Percentiles rank a stretch among this genome's conserved stretches.
Evolutionary conservation across 495 filamentous ascomycete species (phyloP).

Genomic region (Podospora bellae-mahoneyi): DNA sequence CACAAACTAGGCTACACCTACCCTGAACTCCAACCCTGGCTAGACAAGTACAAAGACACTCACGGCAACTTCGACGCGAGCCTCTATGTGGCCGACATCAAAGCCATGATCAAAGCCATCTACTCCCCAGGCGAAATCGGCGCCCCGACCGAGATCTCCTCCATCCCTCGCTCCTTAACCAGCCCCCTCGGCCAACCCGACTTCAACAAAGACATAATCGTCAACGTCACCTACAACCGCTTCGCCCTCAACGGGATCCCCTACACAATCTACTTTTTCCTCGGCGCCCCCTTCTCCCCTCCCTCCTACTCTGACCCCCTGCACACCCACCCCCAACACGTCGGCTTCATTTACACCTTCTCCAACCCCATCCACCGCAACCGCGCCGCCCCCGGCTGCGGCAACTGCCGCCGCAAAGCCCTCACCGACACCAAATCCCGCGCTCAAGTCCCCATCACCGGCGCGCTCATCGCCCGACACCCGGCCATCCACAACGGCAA

Average conservation of each 20-base stretch:
- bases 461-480: not conserved
- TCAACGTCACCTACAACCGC: slow-evolving; percentile 6
- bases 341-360: slow-evolving; percentile 5
- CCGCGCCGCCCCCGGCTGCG: slow-evolving; percentile 4
- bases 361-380: slow-evolving; percentile 5
- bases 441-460: slow-evolving; percentile 4
- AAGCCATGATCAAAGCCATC: not conserved
- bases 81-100: slow-evolving; percentile 1
- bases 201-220: slow-evolving; percentile 2
- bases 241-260: not conserved
- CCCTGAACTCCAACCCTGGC: slow-evolving; percentile 4
- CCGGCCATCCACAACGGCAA: not conserved
- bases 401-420: slow-evolving; percentile 4
- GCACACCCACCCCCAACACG: not conserved
- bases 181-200: not conserved
- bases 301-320: not conserved
- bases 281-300: not conserved
- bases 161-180: not conserved
- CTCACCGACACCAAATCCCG: slow-evolving; percentile 1
- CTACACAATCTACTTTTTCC: slow-evolving; percentile 1
- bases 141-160: not conserved
- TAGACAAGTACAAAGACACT: slow-evolving; percentile 1
- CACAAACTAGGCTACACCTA: not conserved
- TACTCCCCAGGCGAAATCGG: not conserved
- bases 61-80: not conserved